Evolutionary conservation across 2,329 filamentous ascomycete species (phyloP).

Genomic region (Penicillium polonicum): DNA sequence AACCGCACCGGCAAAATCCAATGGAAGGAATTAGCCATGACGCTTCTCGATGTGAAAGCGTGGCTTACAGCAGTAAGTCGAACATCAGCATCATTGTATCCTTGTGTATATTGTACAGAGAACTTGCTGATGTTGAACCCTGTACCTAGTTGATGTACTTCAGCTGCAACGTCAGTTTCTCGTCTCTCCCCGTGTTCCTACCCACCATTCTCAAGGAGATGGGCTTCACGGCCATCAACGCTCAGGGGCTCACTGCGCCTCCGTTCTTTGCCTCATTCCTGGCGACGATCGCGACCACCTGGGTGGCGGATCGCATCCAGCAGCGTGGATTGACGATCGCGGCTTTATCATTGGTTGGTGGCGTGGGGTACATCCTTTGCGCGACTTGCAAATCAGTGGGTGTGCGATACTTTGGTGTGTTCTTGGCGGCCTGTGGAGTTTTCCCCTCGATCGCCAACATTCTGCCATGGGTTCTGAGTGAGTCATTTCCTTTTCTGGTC

Average conservation of each 20-base stretch:
- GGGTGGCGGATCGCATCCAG: conserved; percentile 62
- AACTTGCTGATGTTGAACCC: background rate
- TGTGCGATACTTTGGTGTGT: conserved; percentile 54
- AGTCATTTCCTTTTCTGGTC: conserved; percentile 14
- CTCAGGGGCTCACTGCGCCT: conserved; percentile 70
- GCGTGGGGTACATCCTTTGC: conserved; percentile 64
- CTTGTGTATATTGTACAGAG: background rate
- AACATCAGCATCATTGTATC: background rate
- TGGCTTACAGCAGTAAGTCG: conserved; percentile 48
- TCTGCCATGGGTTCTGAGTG: conserved; percentile 64
- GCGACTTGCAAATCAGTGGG: conserved; percentile 54
- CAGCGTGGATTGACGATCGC: conserved; percentile 64
- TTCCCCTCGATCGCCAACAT: conserved; percentile 69
- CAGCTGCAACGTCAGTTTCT: conserved; percentile 64
- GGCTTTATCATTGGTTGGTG: conserved; percentile 56
- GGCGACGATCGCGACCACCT: conserved; percentile 60
- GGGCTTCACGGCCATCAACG: conserved; percentile 65
- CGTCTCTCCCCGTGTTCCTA: conserved; percentile 63
- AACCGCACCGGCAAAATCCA: conserved; percentile 44
- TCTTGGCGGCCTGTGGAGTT: conserved; percentile 60
- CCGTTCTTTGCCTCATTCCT: conserved; percentile 68
- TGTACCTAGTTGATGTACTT: conserved; percentile 54
- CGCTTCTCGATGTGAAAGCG: conserved; percentile 47
- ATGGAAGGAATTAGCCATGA: conserved; percentile 49
- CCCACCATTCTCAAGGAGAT: conserved; percentile 64